phyloP scores from a whole-genome alignment of 768 basidiomycete species.

The Scleroderma bovista region DNA sequence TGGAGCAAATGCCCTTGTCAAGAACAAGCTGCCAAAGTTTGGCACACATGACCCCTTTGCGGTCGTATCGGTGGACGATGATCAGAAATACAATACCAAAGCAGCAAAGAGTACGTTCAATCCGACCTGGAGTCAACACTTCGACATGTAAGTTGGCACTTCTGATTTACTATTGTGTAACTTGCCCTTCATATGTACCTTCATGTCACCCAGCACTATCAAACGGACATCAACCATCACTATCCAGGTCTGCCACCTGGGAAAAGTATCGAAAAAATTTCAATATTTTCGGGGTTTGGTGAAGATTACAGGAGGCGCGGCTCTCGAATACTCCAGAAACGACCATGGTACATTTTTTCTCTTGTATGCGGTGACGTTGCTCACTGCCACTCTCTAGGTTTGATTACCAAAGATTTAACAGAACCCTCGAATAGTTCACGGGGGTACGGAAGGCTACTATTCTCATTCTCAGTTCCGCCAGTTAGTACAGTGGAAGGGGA shows the following conservation, averaged over 20 bases:
- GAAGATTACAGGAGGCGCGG: conserved; percentile 50
- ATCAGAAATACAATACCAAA: conserved; percentile 73
- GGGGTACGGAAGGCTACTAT: conserved; percentile 78
- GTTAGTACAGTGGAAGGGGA: conserved; percentile 16
- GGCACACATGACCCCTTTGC: conserved; percentile 80
- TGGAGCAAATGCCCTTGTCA: conserved; percentile 67
- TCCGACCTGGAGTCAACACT: conserved; percentile 81
- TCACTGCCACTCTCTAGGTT: not conserved
- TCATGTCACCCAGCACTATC: conserved; percentile 44
- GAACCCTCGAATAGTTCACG: conserved; percentile 27
- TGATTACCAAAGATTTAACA: conserved; percentile 57
- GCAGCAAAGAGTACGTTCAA: conserved; percentile 62
- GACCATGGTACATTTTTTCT: conserved; percentile 34
- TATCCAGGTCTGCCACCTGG: conserved; percentile 87
- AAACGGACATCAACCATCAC: conserved; percentile 69
- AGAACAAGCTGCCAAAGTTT: conserved; percentile 74
- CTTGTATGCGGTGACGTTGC: not conserved
- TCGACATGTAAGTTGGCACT: conserved; percentile 62
- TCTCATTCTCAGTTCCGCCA: conserved; percentile 46
- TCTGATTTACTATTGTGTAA: not conserved
- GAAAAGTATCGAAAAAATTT: conserved; percentile 80
- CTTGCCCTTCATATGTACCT: conserved; percentile 5
- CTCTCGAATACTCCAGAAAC: conserved; percentile 42
- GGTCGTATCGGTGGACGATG: conserved; percentile 79
- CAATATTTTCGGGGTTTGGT: conserved; percentile 67